Conservation (phyloP, 2,329 filamentous ascomycete genomes). For the Onygena corvina region DNA sequence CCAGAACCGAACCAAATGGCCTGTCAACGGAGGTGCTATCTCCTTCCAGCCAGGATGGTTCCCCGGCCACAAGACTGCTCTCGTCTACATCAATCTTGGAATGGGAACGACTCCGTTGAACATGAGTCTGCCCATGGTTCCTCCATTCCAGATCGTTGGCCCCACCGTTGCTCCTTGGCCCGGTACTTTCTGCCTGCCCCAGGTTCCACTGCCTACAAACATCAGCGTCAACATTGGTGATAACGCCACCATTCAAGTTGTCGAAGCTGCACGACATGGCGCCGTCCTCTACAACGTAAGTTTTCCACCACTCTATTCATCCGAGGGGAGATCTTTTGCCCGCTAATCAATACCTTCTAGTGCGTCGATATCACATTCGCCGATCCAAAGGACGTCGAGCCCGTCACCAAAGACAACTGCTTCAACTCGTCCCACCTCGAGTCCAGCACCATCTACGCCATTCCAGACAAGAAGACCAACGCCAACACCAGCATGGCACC, state of each 20-base stretch:
- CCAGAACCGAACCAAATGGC: slow-evolving; percentile 84
- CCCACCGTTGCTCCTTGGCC: slow-evolving; percentile 75
- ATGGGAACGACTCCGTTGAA: slow-evolving; percentile 70
- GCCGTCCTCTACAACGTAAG: slow-evolving; percentile 69
- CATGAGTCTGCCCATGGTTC: slow-evolving; percentile 73
- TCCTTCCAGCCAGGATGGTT: slow-evolving; percentile 94
- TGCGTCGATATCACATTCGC: slow-evolving; percentile 92
- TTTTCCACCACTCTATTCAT: slow-evolving; percentile 16
- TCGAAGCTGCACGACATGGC: slow-evolving; percentile 73
- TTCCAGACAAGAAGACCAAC: slow-evolving; percentile 10
- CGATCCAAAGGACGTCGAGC: slow-evolving; percentile 52
- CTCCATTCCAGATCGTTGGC: slow-evolving; percentile 70
- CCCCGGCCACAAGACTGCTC: slow-evolving; percentile 67
- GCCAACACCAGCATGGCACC: slow-evolving; percentile 11
- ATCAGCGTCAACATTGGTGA: slow-evolving; percentile 65
- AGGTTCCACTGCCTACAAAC: slow-evolving; percentile 69
- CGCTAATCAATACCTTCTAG: too few species aligned
- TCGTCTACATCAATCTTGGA: slow-evolving; percentile 85
- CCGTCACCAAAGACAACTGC: slow-evolving; percentile 73
- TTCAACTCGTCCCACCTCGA: slow-evolving; percentile 71
- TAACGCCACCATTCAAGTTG: slow-evolving; percentile 77
- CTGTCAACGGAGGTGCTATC: slow-evolving; percentile 72
- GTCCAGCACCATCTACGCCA: slow-evolving; percentile 12
- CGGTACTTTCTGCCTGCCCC: slow-evolving; percentile 77
- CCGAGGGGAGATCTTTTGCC: too few species aligned